Evolutionary conservation across 2,329 filamentous ascomycete genomes (phyloP), one percentile per base, ranked within the genome.

Genomic region (Passalora sequoiae): DNA sequence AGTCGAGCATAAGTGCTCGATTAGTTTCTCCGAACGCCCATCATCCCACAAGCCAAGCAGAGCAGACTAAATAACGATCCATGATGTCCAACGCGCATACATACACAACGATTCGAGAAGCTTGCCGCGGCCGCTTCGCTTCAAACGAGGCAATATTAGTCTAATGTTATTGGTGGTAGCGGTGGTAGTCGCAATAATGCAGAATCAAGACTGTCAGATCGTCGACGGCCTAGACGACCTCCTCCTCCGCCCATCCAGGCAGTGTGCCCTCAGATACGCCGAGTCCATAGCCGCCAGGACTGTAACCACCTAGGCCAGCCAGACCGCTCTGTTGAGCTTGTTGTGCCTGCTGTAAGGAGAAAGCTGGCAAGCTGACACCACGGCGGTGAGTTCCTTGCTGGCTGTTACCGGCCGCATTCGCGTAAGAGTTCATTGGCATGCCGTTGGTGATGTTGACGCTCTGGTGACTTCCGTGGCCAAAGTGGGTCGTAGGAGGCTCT

Each of bases 281-380:
- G 36, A 82, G 67, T 16, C 78, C 78, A 55, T 78, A 81, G 5
- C 48, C 69, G 49, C 76, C 76, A 28, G 65, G 66, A 40, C 62
- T 67, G 51, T 78, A 72, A 13, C 77, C 77, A 46, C 76, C 74
- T 15, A 81, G 70, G 4, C 75, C 77, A 24, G 74, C 75, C 55
- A 81, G 71, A 8, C 73, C 76, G 54, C 80, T 73, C 29, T 38
- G 35, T 67, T 69, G 68, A 39, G 56, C 51, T 33, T 66, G 64
- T 33, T 68, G 66, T 12, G 56, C 53, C 68, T 70, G 68, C 37
- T 59, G 66, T 42, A 81, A 76, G 2, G 76, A 78, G 62, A 83
- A 83, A 4, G 78, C 80, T 1, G 92, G 92, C 60, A 98, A 72
- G 63, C 89, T 95, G 47, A 96, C 88, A 24, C 92, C 89, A 27